Percentiles rank a stretch among this genome's conserved stretches.
These are phyloP conservation scores for Potentilla sterilis DNA, from an alignment of 306 rosid species.

Conservation along the genomic window DNA sequence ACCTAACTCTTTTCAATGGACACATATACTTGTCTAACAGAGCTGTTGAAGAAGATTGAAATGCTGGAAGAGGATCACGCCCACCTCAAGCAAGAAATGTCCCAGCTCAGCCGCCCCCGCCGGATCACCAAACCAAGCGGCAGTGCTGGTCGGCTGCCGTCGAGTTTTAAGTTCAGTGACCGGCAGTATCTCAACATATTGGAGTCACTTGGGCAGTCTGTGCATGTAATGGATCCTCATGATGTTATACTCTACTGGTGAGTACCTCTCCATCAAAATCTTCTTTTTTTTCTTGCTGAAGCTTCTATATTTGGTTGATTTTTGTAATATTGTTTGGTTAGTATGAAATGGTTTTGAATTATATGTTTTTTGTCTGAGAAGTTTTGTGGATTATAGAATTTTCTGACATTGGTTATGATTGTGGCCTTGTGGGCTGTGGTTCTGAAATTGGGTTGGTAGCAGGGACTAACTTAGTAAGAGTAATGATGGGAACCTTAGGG, in stretches of 20 bases:
- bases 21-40: not conserved
- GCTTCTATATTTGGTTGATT: not conserved
- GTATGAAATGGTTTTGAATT: not conserved
- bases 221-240: conserved; percentile 32
- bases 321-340: not conserved
- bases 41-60: conserved; percentile 74
- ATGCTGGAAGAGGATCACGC: conserved; percentile 79
- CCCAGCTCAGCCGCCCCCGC: conserved; percentile 39
- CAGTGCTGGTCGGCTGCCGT: not conserved
- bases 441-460: no score
- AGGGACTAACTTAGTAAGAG: not conserved
- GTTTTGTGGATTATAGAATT: not conserved
- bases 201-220: conserved; percentile 45
- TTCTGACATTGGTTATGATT: no score
- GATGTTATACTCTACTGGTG: conserved; percentile 36
- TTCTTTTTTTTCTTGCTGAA: no score
- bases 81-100: conserved; percentile 69
- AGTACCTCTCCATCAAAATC: conserved; percentile 28
- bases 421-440: not conserved
- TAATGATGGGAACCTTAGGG: not conserved
- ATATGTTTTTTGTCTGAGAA: not conserved
- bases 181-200: conserved; percentile 61
- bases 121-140: not conserved
- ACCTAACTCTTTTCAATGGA: not conserved
- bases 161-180: not conserved